These are phyloP conservation scores for Alternaria brassicicola DNA, from an alignment of 2,329 filamentous ascomycete genomes.

Conservation along the genomic window DNA sequence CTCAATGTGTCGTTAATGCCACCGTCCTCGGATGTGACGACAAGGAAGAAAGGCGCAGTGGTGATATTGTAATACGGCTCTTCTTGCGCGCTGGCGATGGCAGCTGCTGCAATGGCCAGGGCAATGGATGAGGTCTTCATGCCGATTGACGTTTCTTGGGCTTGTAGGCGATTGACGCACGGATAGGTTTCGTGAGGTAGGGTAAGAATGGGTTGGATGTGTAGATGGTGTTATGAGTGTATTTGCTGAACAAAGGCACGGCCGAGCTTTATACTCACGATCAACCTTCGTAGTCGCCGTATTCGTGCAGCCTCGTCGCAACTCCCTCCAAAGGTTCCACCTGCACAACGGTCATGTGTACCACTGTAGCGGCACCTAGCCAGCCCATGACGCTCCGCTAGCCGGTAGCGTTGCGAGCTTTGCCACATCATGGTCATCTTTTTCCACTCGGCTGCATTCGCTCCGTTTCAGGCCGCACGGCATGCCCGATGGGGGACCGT, in stretches of 20 bases:
- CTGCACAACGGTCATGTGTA: conserved; percentile 19
- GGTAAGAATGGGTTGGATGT: neutral
- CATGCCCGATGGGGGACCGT: conserved; percentile 10
- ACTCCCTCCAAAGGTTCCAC: conserved; percentile 11
- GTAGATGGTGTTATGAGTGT: conserved; percentile 5
- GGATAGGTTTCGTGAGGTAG: conserved; percentile 4
- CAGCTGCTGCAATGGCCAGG: conserved; percentile 33
- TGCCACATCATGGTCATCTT: conserved; percentile 14
- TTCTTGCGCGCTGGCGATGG: conserved; percentile 36
- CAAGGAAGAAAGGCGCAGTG: conserved; percentile 54
- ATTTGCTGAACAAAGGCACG: neutral
- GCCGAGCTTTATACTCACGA: conserved; percentile 13
- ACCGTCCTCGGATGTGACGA: conserved; percentile 48
- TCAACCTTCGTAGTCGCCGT: neutral
- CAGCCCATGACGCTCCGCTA: conserved; percentile 16
- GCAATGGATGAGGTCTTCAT: conserved; percentile 32
- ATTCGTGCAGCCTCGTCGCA: conserved; percentile 11
- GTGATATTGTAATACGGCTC: conserved; percentile 40
- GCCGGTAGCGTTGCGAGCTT: conserved; percentile 4
- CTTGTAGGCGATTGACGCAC: neutral
- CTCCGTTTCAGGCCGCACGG: conserved; percentile 12
- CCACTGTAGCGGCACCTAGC: conserved; percentile 8
- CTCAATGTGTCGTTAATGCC: conserved; percentile 50
- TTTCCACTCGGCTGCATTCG: neutral
- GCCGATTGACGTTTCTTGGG: neutral